Percentiles rank a stretch among this genome's conserved stretches.
Evolutionary conservation across 352 stramenopile genomes (phyloP).

Genomic region (Phytopythium vexans): DNA sequence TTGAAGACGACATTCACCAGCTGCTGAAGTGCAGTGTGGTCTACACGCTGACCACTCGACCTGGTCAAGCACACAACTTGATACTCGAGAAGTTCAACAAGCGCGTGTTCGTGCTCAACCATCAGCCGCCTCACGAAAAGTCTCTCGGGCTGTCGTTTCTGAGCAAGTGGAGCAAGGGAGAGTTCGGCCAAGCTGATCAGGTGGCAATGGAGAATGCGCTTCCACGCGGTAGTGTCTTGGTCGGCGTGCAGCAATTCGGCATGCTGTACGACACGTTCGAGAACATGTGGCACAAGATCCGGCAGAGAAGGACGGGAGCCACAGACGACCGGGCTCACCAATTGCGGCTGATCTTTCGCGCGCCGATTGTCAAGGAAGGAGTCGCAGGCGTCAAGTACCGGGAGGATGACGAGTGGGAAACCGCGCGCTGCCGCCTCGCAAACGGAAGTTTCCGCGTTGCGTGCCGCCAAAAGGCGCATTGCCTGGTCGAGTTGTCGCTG

Average conservation of each 20-base stretch:
- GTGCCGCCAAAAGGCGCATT: background rate
- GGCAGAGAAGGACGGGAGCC: conserved; percentile 34
- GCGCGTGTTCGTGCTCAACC: conserved; percentile 58
- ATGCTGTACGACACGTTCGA: conserved; percentile 67
- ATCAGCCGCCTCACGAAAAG: conserved; percentile 15
- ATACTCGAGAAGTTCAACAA: conserved; percentile 60
- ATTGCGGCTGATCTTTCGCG: conserved; percentile 56
- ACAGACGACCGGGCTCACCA: conserved; percentile 5
- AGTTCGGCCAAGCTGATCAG: no score
- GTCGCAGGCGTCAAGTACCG: conserved; percentile 35
- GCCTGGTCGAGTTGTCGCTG: conserved; percentile 33
- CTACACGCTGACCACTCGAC: conserved; percentile 37
- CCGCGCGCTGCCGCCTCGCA: conserved; percentile 25
- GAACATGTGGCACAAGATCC: conserved; percentile 64
- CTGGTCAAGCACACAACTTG: conserved; percentile 23
- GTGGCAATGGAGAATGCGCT: conserved; percentile 4
- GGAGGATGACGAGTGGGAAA: conserved; percentile 28
- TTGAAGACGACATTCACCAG: conserved; percentile 43
- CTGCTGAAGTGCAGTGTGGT: conserved; percentile 47
- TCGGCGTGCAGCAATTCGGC: conserved; percentile 52
- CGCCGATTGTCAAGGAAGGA: conserved; percentile 33
- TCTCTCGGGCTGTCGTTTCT: background rate
- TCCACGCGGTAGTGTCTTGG: conserved; percentile 50
- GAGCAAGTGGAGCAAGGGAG: no score
- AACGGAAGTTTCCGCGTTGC: conserved; percentile 37